Evolutionary conservation across 805 yeast species (phyloP).

Genomic region (Kodamaea nitidulidarum): DNA sequence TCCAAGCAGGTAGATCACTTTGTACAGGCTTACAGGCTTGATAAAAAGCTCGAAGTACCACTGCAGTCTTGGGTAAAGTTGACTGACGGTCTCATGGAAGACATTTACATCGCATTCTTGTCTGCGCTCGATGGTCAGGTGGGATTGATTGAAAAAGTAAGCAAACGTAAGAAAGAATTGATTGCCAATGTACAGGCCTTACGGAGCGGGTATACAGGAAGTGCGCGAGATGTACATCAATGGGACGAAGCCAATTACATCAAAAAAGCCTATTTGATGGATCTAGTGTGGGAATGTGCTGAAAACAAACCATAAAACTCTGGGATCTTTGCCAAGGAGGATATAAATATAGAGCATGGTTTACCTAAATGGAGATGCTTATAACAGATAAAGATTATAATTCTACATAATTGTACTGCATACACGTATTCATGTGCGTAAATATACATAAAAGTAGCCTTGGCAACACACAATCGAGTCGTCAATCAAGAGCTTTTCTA

Average conservation of each 20-base stretch:
- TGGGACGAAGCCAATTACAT: slow-evolving; percentile 20
- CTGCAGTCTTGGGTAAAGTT: slow-evolving; percentile 17
- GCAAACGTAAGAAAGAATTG: slow-evolving; percentile 5
- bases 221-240: slow-evolving; percentile 12
- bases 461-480: too few species aligned
- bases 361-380: too few species aligned
- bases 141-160: slow-evolving; percentile 1
- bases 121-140: neutral
- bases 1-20: slow-evolving; percentile 13
- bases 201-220: slow-evolving; percentile 7
- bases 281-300: slow-evolving; percentile 9
- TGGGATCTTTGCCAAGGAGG: too few species aligned
- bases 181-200: slow-evolving; percentile 7
- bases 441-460: too few species aligned
- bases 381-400: too few species aligned
- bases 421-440: too few species aligned
- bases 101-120: slow-evolving; percentile 15
- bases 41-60: neutral
- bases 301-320: too few species aligned
- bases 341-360: too few species aligned
- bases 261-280: slow-evolving; percentile 20
- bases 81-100: slow-evolving; percentile 16
- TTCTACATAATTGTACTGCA: too few species aligned
- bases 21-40: slow-evolving; percentile 11
- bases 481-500: too few species aligned